These are phyloP conservation scores for Daldinia vernicosa DNA, from an alignment of 495 filamentous ascomycete species.

Conservation along the genomic window DNA sequence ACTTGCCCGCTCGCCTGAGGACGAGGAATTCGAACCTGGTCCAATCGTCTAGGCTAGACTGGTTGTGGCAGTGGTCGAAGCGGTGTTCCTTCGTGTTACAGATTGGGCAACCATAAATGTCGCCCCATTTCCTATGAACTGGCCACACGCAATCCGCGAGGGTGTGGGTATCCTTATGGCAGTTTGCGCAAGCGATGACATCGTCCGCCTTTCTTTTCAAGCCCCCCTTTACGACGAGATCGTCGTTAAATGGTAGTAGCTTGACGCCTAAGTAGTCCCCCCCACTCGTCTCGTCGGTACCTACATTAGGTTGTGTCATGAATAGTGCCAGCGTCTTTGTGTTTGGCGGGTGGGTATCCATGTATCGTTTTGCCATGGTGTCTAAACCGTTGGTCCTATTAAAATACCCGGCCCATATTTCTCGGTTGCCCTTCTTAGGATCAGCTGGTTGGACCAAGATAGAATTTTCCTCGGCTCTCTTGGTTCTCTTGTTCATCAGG, in stretches of 20 bases:
- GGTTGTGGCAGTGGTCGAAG: neutral
- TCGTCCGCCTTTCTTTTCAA: neutral
- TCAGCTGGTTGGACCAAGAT: neutral
- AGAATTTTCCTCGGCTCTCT: neutral
- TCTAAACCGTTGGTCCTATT: neutral
- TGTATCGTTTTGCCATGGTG: neutral
- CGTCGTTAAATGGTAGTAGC: neutral
- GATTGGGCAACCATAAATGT: neutral
- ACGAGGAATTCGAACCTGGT: neutral
- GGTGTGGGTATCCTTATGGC: neutral
- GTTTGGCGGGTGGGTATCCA: neutral
- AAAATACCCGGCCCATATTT: neutral
- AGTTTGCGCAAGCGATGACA: neutral
- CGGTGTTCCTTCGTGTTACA: neutral
- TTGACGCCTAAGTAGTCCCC: neutral
- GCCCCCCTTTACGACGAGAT: neutral
- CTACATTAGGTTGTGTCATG: neutral
- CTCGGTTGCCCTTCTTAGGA: neutral
- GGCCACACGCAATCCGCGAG: neutral
- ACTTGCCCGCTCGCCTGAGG: neutral
- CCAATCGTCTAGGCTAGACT: neutral
- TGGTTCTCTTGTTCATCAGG: neutral
- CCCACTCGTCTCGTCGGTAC: neutral
- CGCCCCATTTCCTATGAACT: neutral
- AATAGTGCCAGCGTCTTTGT: neutral